phyloP scores from a whole-genome alignment of 2,329 filamentous ascomycete species.

The Ambrosiella cleistominuta region DNA sequence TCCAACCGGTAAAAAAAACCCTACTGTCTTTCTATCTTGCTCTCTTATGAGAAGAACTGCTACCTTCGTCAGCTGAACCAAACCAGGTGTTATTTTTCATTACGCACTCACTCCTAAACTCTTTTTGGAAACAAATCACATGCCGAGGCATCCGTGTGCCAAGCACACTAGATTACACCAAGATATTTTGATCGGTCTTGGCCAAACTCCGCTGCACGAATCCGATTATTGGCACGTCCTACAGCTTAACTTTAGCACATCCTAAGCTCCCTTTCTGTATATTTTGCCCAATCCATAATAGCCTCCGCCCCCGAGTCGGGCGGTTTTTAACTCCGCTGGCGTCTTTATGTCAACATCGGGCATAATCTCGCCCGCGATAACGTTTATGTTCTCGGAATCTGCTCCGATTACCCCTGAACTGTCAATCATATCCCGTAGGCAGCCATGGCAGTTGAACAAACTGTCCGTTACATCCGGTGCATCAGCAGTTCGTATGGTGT shows the following conservation, averaged over 20 bases:
- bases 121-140: background rate
- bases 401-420: background rate
- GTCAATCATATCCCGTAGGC: background rate
- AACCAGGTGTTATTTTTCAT: background rate
- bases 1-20: background rate
- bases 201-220: background rate
- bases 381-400: background rate
- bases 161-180: background rate
- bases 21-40: background rate
- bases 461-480: background rate
- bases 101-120: conserved; percentile 1
- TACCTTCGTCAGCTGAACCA: background rate
- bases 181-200: background rate
- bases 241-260: background rate
- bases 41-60: background rate
- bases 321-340: background rate
- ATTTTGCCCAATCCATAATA: background rate
- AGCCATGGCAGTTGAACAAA: background rate
- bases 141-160: conserved; percentile 3
- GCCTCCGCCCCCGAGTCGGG: background rate
- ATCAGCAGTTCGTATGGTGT: background rate
- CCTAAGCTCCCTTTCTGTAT: background rate
- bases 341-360: background rate
- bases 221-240: background rate
- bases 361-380: background rate